phyloP scores from a whole-genome alignment of 2,329 filamentous ascomycete genomes.

The Helicocarpus griseus region DNA sequence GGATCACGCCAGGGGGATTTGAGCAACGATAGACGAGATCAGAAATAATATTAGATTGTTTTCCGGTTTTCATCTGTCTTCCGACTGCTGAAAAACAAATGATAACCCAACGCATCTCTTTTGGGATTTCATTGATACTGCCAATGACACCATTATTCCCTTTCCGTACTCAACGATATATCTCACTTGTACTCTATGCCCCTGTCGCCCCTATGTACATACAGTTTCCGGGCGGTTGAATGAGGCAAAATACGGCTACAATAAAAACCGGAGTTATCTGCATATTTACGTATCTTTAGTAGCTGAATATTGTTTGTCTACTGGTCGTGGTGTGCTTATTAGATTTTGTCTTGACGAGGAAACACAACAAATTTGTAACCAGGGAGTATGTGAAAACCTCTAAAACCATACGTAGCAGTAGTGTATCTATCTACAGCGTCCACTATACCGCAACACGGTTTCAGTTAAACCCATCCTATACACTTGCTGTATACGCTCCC shows the following conservation, averaged over 20 bases:
- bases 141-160: no score
- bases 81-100: not conserved
- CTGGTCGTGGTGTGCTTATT: no score
- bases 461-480: no score
- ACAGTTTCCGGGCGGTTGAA: not conserved
- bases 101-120: not conserved
- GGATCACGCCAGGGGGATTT: constrained; percentile 48
- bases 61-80: not conserved
- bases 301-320: no score
- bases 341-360: no score
- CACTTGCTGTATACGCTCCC: no score
- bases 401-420: not conserved
- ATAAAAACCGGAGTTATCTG: no score
- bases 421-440: not conserved
- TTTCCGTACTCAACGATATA: not conserved
- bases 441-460: not conserved
- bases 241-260: no score
- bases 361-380: no score
- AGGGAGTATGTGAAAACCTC: no score
- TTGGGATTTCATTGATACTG: not conserved
- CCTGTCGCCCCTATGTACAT: not conserved
- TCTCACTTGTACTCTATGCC: not conserved
- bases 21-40: constrained; percentile 46
- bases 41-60: constrained; percentile 13
- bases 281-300: no score